Conservation (phyloP, 129 eudicot genomes). For the Heracleum sosnowskyi region DNA sequence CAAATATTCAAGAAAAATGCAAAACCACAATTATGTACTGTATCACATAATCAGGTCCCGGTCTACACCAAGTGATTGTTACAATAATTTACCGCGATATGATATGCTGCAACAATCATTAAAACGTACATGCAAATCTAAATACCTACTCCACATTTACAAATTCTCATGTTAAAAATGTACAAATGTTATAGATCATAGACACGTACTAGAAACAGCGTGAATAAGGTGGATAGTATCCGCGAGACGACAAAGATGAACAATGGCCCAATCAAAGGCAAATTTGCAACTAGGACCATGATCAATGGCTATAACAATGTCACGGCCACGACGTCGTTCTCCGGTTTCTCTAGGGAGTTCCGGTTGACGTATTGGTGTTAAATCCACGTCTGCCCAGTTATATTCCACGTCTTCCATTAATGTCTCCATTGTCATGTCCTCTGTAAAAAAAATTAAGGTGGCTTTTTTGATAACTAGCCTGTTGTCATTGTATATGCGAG, state of each 20-base stretch:
- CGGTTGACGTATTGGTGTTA: slow-evolving; percentile 31
- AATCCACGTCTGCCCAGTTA: slow-evolving; percentile 54
- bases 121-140: neutral
- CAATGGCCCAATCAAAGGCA: slow-evolving; percentile 92
- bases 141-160: too few species aligned
- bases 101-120: too few species aligned
- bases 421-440: slow-evolving; percentile 34
- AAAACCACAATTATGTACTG: neutral
- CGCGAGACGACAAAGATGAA: slow-evolving; percentile 71
- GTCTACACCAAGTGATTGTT: too few species aligned
- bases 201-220: slow-evolving; percentile 51
- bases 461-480: neutral
- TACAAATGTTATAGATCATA: neutral
- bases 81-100: too few species aligned
- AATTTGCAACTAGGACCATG: slow-evolving; percentile 86
- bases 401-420: slow-evolving; percentile 67
- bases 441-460: neutral
- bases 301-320: slow-evolving; percentile 68
- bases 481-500: neutral
- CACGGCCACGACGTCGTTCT: slow-evolving; percentile 68
- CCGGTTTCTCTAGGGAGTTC: slow-evolving; percentile 50
- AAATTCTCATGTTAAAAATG: too few species aligned
- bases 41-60: too few species aligned
- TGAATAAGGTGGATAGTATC: slow-evolving; percentile 79
- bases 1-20: neutral